phyloP scores from a whole-genome alignment of 352 stramenopile genomes.

The Phytopythium litorale region DNA sequence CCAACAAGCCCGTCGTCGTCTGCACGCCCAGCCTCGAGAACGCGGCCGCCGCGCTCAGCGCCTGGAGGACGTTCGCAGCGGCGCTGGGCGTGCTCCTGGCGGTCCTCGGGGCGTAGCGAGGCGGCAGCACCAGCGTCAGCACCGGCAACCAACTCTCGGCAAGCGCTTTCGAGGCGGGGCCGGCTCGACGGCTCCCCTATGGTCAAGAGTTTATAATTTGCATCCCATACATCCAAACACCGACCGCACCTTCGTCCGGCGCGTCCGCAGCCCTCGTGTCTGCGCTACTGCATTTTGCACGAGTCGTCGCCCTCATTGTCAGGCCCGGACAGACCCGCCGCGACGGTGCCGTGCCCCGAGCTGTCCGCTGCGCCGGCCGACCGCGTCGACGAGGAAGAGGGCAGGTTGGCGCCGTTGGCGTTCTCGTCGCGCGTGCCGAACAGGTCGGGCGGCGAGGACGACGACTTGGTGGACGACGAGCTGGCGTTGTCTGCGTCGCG shows the following conservation, averaged over 20 bases:
- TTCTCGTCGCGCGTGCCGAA: conserved; percentile 25
- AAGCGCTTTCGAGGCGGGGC: background rate
- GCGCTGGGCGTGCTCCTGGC: background rate
- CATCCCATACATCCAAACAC: conserved; percentile 5
- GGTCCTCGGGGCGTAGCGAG: background rate
- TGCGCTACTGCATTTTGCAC: conserved; percentile 59
- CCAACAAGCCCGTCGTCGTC: conserved; percentile 65
- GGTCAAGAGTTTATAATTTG: conserved; percentile 1
- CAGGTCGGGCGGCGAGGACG: conserved; percentile 1
- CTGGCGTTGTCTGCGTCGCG: background rate
- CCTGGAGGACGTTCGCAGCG: background rate
- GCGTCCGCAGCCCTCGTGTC: background rate
- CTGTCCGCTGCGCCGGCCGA: background rate
- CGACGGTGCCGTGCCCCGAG: conserved; percentile 7
- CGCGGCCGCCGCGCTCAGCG: conserved; percentile 1
- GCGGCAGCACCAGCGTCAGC: background rate
- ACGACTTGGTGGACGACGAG: background rate
- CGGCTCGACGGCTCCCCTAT: background rate
- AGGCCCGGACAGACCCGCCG: conserved; percentile 22
- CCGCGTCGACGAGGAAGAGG: background rate
- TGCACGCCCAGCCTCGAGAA: conserved; percentile 86
- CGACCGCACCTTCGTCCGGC: background rate
- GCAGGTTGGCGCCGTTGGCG: conserved; percentile 18
- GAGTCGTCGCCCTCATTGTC: conserved; percentile 55
- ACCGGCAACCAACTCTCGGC: background rate